Evolutionary conservation across 805 yeast genomes (phyloP).

Genomic region (Schwanniomyces yamadae): DNA sequence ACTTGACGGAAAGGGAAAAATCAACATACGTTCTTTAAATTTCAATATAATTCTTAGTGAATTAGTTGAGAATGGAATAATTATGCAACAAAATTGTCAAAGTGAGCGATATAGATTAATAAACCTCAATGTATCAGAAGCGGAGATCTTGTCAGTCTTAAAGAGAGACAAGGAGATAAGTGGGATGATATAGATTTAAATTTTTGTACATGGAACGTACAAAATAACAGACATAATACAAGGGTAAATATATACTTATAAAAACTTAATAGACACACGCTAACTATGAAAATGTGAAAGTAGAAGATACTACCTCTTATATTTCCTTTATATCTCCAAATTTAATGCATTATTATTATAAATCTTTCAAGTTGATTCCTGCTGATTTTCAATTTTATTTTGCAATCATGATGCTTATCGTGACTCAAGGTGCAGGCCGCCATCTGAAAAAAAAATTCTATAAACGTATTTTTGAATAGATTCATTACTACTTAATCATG

Average conservation of each 20-base stretch:
- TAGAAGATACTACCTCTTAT: too few relatives aligned
- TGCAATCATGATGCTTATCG: slow-evolving; percentile 2
- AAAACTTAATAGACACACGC: too few relatives aligned
- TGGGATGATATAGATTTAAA: not conserved
- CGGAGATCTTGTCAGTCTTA: slow-evolving; percentile 62
- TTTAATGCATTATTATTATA: too few relatives aligned
- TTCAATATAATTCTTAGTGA: slow-evolving; percentile 63
- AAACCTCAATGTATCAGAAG: slow-evolving; percentile 67
- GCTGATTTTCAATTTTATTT: too few relatives aligned
- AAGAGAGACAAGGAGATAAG: slow-evolving; percentile 45
- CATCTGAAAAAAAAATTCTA: not conserved
- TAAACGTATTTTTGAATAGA: not conserved
- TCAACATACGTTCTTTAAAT: slow-evolving; percentile 53
- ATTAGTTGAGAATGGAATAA: slow-evolving; percentile 73
- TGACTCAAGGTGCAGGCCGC: not conserved
- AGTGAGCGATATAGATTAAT: slow-evolving; percentile 69
- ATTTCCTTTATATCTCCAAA: too few relatives aligned
- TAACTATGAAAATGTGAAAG: too few relatives aligned
- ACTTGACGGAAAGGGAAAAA: slow-evolving; percentile 16
- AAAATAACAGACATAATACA: too few relatives aligned
- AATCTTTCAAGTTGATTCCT: too few relatives aligned
- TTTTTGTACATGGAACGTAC: not conserved
- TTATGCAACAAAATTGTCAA: slow-evolving; percentile 63
- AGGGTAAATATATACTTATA: too few relatives aligned
- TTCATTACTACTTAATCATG: slow-evolving; percentile 16